These are phyloP conservation scores for Dillenia turbinata DNA, from an alignment of 164 flowering plant genomes.

Conservation along the genomic window DNA sequence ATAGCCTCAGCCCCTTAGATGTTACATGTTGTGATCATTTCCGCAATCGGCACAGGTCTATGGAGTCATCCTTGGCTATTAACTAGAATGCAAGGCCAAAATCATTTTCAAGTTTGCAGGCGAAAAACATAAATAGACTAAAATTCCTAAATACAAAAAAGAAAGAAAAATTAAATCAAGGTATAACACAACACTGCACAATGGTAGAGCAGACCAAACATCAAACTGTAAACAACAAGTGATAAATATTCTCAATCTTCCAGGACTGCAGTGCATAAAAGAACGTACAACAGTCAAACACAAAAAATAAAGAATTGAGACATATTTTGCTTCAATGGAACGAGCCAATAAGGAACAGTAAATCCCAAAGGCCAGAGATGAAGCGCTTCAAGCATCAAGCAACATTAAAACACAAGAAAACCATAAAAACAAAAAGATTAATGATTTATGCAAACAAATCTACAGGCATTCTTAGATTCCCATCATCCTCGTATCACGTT, in stretches of 20 bases:
- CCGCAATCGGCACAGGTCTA: conserved; percentile 28
- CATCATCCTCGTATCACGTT: too few relatives aligned
- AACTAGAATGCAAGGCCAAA: not conserved
- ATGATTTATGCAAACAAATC: too few relatives aligned
- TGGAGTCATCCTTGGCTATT: conserved; percentile 21
- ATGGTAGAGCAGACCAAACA: not conserved
- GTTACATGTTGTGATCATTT: conserved; percentile 16
- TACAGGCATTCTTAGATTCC: too few relatives aligned
- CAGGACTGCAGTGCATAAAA: not conserved
- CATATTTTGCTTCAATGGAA: conserved; percentile 21
- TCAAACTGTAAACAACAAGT: not conserved
- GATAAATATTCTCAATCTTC: conserved; percentile 1
- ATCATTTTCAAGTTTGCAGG: not conserved
- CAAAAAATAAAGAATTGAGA: not conserved
- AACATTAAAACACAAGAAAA: not conserved
- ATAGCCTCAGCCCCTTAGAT: conserved; percentile 27
- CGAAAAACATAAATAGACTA: not conserved
- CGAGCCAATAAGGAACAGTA: conserved; percentile 21
- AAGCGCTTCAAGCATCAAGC: conserved; percentile 26
- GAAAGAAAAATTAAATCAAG: not conserved
- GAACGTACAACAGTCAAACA: not conserved
- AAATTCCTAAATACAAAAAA: not conserved
- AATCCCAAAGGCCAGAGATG: conserved; percentile 31
- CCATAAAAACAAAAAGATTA: too few relatives aligned
- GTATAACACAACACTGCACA: not conserved